Evolutionary conservation across 495 filamentous ascomycete species (phyloP).

Genomic region (Astrocystis sublimbata): DNA sequence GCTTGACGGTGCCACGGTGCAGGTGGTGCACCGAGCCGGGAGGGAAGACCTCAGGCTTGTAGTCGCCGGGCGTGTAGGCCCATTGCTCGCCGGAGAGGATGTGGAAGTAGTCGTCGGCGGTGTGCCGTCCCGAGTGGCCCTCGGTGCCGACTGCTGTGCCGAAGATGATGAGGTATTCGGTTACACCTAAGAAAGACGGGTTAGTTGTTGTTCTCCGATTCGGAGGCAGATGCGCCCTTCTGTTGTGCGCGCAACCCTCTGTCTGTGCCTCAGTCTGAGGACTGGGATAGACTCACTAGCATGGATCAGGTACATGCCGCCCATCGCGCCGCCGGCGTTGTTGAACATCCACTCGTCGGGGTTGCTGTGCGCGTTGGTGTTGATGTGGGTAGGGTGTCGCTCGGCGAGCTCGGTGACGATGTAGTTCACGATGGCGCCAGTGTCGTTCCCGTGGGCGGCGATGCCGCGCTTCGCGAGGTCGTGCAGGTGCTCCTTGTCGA

Average conservation of each 20-base stretch:
- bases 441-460: conserved; percentile 69
- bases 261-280: no score
- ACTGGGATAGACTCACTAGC: conserved; percentile 55
- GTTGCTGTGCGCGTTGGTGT: conserved; percentile 41
- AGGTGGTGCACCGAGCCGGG: conserved; percentile 77
- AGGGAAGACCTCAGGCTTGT: conserved; percentile 72
- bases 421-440: conserved; percentile 63
- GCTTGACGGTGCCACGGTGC: conserved; percentile 71
- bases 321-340: conserved; percentile 85
- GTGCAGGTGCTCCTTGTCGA: conserved; percentile 66
- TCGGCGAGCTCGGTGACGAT: conserved; percentile 59
- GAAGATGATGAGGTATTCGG: conserved; percentile 82
- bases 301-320: conserved; percentile 86
- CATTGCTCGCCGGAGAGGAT: conserved; percentile 75
- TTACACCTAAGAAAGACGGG: conserved; percentile 45
- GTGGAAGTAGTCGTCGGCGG: conserved; percentile 91
- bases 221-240: background rate
- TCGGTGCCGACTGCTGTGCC: conserved; percentile 86
- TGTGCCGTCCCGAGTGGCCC: conserved; percentile 82
- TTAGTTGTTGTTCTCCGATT: no score
- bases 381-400: conserved; percentile 52
- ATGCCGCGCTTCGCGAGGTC: conserved; percentile 67
- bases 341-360: conserved; percentile 69
- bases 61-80: conserved; percentile 69
- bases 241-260: no score